Base-by-base conservation (phyloP, 2,329 filamentous ascomycete genomes). In the Phaeosphaeria sp. region DNA sequence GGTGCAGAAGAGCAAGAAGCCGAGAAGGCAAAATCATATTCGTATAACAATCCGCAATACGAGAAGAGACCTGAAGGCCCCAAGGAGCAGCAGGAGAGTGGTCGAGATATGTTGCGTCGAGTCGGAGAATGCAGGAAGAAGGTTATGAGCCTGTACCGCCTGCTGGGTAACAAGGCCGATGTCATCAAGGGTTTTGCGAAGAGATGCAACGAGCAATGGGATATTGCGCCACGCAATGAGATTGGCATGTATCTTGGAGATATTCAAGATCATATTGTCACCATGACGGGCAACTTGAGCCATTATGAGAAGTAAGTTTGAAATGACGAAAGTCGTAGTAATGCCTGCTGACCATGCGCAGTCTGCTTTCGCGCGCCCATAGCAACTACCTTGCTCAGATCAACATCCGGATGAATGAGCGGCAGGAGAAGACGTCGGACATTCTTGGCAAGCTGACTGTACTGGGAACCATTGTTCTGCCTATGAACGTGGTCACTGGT, bases 161-260 rank as follows among this genome's bases (percentile, higher is more conserved):
- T 99, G 45, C 82, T 99, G 18, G 95, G 95, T 54, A 98, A 96
- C 79, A 99, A 99, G 80, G 95, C 95, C 49, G 95, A 99, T 77
- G 95, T 99, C 57, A 98, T 99, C 83, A 98, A 98, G 80, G 95
- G 95, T 1, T 99, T 99, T 72, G 95, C 95, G 5, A 99, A 99
- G 80, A 86, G 95, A 15, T 99, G 95, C 80, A 99, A 97, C 73
- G 94, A 99, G 81, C 91, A 96, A 64, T 99, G 93, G 93, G 91
- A 97, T 68, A 91, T 99, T 57, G 94, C 95, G 6, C 95, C 95
- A 11, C 87, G 93, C 61, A 95, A 91, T 33, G 95, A 99, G 75
- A 98, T 99, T 74, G 95, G 95, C n/a, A 80, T 99, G 52, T 99
- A 98, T 78, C 82, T 99, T 57, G 95, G 95, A 61, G 95, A 99